Percentiles rank a stretch among this genome's conserved stretches.
These are phyloP conservation scores for Liquidambar formosana DNA, from an alignment of 164 flowering plant species.

Conservation along the genomic window DNA sequence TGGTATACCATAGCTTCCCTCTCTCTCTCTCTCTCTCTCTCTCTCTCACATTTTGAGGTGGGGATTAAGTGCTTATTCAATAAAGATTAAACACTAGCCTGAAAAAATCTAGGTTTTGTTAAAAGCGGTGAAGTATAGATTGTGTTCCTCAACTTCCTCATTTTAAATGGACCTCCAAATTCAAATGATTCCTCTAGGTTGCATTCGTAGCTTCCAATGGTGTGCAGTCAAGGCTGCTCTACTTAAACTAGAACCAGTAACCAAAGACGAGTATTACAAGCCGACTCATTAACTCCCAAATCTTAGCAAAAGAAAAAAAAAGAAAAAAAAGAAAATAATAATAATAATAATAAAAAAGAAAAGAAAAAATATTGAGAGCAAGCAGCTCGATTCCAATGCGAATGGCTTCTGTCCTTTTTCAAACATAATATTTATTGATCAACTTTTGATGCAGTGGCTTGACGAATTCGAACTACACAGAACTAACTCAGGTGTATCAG, in stretches of 20 bases:
- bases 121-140: background rate
- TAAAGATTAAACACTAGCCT: background rate
- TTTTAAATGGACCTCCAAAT: too few species aligned
- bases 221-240: background rate
- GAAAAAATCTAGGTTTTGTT: background rate
- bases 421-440: background rate
- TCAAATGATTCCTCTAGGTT: too few species aligned
- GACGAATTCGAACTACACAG: conserved; percentile 84
- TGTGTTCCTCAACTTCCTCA: background rate
- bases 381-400: too few species aligned
- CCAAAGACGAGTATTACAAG: background rate
- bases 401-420: too few species aligned
- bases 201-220: background rate
- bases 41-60: too few species aligned
- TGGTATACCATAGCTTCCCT: conserved; percentile 40
- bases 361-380: too few species aligned
- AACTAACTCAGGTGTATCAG: conserved; percentile 59
- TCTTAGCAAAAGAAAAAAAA: too few species aligned
- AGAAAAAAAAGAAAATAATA: too few species aligned
- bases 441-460: conserved; percentile 57
- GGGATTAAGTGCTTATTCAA: background rate
- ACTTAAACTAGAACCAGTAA: background rate
- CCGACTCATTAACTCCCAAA: background rate
- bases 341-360: too few species aligned
- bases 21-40: background rate